A percentile compares a stretch with the other conserved stretches of the same genome.
Conservation (phyloP, 306 rosid genomes). For the apple (Malus domestica) region ASM211411v1 NC_041795.1:7792501-7793000, state of each 20-base stretch:
- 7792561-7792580: slow-evolving; percentile 41
- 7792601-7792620: background rate
- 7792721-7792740: background rate
- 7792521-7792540: slow-evolving; percentile 71
- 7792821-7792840: background rate
- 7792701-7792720: background rate
- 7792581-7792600: background rate
- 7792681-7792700: background rate
- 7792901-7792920: background rate
- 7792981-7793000: background rate
- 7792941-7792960: background rate
- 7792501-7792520: slow-evolving; percentile 72
- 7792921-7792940: background rate
- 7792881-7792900: background rate
- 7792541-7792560: slow-evolving; percentile 45
- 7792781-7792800: background rate
- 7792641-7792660: background rate
- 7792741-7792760: background rate
- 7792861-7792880: background rate
- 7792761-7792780: background rate
- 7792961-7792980: background rate
- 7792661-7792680: background rate
- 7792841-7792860: background rate
- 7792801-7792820: background rate
- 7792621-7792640: background rate